Evolutionary conservation across 768 basidiomycete genomes (phyloP).

Genomic region (Boletus eberwhitei): DNA sequence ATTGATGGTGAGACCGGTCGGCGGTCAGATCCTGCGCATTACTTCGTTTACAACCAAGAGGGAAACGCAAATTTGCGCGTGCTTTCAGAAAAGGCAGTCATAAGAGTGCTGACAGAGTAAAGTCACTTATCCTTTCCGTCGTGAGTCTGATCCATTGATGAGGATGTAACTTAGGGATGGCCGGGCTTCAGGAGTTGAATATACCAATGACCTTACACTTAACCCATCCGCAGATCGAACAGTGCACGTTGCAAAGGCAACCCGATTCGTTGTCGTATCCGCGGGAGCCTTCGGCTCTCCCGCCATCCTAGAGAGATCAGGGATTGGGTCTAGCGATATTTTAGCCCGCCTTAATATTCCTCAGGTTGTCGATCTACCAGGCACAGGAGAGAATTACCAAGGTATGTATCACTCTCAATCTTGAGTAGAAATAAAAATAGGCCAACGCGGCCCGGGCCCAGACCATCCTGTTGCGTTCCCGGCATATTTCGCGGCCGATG

Average conservation of each 20-base stretch:
- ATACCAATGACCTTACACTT: slow-evolving; percentile 33
- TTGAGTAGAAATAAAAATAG: neutral
- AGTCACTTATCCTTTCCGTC: slow-evolving; percentile 6
- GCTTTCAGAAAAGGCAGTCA: slow-evolving; percentile 40
- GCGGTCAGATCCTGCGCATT: slow-evolving; percentile 55
- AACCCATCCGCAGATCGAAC: slow-evolving; percentile 22
- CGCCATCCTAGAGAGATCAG: slow-evolving; percentile 57
- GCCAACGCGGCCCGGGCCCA: slow-evolving; percentile 2
- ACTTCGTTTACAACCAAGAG: slow-evolving; percentile 48
- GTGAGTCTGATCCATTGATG: neutral
- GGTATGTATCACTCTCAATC: slow-evolving; percentile 30
- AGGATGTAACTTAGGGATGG: slow-evolving; percentile 17
- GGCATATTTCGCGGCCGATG: slow-evolving; percentile 41
- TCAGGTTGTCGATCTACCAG: slow-evolving; percentile 60
- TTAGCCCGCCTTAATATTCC: slow-evolving; percentile 47
- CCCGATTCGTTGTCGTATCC: slow-evolving; percentile 47
- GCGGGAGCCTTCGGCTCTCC: slow-evolving; percentile 56
- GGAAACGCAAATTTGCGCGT: slow-evolving; percentile 43
- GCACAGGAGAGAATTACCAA: slow-evolving; percentile 68
- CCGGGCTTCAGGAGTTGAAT: slow-evolving; percentile 49
- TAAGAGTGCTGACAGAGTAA: slow-evolving; percentile 49
- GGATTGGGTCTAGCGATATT: slow-evolving; percentile 56
- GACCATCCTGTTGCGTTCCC: slow-evolving; percentile 31
- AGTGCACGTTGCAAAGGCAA: slow-evolving; percentile 32
- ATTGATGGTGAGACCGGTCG: slow-evolving; percentile 48